A percentile compares a stretch with the other conserved stretches of the same genome.
These are phyloP conservation scores for Aspergillus sergii DNA, from an alignment of 2,329 filamentous ascomycete species.

Conservation along the genomic window DNA sequence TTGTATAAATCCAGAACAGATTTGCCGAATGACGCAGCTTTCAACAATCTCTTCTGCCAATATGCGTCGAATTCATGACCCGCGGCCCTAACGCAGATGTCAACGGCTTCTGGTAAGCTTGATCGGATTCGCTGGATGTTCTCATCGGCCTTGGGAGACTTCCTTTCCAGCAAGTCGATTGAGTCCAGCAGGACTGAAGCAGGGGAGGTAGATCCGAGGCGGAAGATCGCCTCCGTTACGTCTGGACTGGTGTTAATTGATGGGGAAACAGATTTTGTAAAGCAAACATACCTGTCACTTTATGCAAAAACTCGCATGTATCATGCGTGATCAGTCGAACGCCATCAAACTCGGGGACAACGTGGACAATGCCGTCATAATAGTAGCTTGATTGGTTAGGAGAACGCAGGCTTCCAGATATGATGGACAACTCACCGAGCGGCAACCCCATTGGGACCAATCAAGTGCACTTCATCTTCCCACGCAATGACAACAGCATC, in stretches of 20 bases:
- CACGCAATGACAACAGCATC: slow-evolving; percentile 91
- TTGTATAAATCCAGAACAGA: slow-evolving; percentile 97
- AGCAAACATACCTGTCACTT: slow-evolving; percentile 66
- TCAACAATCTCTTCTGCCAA: slow-evolving; percentile 95
- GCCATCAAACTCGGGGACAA: slow-evolving; percentile 87
- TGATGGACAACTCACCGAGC: slow-evolving; percentile 52
- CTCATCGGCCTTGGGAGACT: slow-evolving; percentile 96
- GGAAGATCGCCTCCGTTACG: slow-evolving; percentile 85
- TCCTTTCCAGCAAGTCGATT: slow-evolving; percentile 84
- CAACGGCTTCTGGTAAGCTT: slow-evolving; percentile 87
- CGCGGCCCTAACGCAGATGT: slow-evolving; percentile 89
- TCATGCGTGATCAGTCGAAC: slow-evolving; percentile 88
- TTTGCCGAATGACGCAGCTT: slow-evolving; percentile 95
- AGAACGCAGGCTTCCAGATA: not conserved
- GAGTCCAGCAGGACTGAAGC: slow-evolving; percentile 93
- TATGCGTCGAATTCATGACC: slow-evolving; percentile 87
- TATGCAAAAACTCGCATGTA: slow-evolving; percentile 96
- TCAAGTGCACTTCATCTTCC: slow-evolving; percentile 96
- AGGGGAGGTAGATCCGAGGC: slow-evolving; percentile 81
- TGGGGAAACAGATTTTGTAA: not conserved
- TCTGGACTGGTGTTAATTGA: slow-evolving; percentile 42
- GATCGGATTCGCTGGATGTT: slow-evolving; percentile 92
- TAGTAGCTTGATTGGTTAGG: slow-evolving; percentile 64
- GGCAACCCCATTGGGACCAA: slow-evolving; percentile 79
- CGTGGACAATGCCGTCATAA: slow-evolving; percentile 88